Conservation (phyloP, 2,329 filamentous ascomycete species). For the Beauveria asiatica region DNA sequence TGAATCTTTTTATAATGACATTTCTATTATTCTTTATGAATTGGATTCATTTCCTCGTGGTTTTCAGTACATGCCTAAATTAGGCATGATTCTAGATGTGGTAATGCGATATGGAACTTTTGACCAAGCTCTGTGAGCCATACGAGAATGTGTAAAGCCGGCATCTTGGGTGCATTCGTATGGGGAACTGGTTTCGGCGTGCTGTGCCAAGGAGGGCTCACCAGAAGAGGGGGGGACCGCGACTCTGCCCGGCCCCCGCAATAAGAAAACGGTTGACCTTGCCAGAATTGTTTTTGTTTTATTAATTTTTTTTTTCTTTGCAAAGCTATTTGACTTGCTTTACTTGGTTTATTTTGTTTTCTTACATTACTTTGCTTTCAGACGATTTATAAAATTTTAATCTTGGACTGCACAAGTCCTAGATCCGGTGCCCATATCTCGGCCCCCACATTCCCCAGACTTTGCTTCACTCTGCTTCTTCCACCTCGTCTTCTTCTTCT, state of each 20-base stretch:
- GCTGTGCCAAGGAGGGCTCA: neutral
- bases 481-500: no score
- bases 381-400: no score
- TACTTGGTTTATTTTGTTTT: no score
- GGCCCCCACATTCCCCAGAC: neutral
- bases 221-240: conserved; percentile 6
- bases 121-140: neutral
- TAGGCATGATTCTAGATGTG: neutral
- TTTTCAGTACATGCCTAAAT: no score
- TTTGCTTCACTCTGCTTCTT: neutral
- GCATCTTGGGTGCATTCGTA: neutral
- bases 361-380: no score
- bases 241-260: neutral
- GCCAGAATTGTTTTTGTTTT: no score
- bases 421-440: no score
- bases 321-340: neutral
- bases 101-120: neutral
- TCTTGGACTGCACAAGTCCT: no score
- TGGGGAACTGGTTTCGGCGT: neutral
- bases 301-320: no score
- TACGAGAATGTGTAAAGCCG: neutral
- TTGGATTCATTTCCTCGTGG: neutral
- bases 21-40: neutral
- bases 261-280: neutral
- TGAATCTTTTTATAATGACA: neutral